phyloP scores from a whole-genome alignment of 2,329 filamentous ascomycete species.

The Aspergillus sojae region DNA sequence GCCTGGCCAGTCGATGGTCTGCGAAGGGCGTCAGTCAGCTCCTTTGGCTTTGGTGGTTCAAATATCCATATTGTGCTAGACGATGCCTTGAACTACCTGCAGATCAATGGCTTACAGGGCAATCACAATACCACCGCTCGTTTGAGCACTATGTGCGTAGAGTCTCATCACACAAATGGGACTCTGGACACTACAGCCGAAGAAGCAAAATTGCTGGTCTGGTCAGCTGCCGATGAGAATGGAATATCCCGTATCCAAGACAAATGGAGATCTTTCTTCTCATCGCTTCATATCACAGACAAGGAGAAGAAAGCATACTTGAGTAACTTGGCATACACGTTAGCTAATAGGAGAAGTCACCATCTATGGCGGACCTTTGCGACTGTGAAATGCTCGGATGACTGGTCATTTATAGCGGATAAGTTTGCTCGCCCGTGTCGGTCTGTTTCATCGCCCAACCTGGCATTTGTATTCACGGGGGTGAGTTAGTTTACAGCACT shows the following conservation, averaged over 20 bases:
- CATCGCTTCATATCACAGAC: neutral
- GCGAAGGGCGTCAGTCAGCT: slow-evolving; percentile 7
- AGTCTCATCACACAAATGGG: neutral
- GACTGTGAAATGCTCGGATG: neutral
- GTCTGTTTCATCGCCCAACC: neutral
- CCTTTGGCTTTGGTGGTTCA: slow-evolving; percentile 8
- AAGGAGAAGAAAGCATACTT: neutral
- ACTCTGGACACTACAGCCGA: neutral
- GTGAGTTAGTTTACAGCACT: neutral
- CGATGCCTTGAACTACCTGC: neutral
- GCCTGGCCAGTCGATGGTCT: neutral
- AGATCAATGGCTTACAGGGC: neutral
- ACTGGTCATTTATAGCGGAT: neutral
- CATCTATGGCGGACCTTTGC: neutral
- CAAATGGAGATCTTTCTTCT: slow-evolving; percentile 1
- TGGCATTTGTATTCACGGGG: slow-evolving; percentile 25
- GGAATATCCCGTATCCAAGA: slow-evolving; percentile 4
- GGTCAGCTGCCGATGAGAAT: slow-evolving; percentile 6
- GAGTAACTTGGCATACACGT: slow-evolving; percentile 1
- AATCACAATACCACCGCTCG: neutral
- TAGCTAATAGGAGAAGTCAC: neutral
- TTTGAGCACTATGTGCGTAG: neutral
- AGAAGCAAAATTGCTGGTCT: neutral
- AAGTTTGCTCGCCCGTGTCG: neutral
- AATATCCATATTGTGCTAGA: slow-evolving; percentile 10